Base-by-base conservation (phyloP, 2,329 filamentous ascomycete species). In the Fusarium sp. region DNA sequence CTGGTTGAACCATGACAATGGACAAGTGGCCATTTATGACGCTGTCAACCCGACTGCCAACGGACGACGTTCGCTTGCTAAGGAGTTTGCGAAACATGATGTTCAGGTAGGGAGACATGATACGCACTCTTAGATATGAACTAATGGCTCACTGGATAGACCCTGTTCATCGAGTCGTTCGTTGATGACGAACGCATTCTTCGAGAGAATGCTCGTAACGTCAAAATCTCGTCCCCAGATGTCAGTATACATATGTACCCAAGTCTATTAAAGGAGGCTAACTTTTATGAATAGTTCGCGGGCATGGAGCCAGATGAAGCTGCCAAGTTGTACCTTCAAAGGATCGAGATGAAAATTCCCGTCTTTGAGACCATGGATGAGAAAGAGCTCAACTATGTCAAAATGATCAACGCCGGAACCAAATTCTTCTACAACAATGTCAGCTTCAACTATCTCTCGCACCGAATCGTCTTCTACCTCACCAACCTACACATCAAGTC, bases 361-460 rank as follows among this genome's bases (percentile, higher is more conserved):
- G 92, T 96, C 68, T 99, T 98, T 78, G 95, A 99, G 85, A 97
- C 95, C 1, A 98, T 99, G 95, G 90, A 95, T 78, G 97, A 99
- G 82, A 88, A 89, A 33, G 95, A 98, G 75, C 88, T 99, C 72
- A 98, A 98, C 82, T 99, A 96, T 85, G 96, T 99, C 85, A 98
- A 98, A 86, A 98, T 99, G 96, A 97, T 98, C 81, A 99, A 99
- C 77, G 97, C 97, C 9, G 97, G 97, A 52, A 91, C 96, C 80
- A 92, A 95, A 76, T 93, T 99, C 80, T 93, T 96, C 78, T 96
- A 98, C 84, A 99, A 99, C 85, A 98, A 98, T 76, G 94, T 97
- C 81, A 95, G 93, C 80, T 98, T 99, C 82, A 96, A 95, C 78
- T 99, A 99, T 80, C 89, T 99, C 35, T 97, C 95, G 1, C 95